These are phyloP conservation scores for Backusella macrospora DNA, from an alignment of 192 early-diverging fungal genomes.

Conservation along the genomic window DNA sequence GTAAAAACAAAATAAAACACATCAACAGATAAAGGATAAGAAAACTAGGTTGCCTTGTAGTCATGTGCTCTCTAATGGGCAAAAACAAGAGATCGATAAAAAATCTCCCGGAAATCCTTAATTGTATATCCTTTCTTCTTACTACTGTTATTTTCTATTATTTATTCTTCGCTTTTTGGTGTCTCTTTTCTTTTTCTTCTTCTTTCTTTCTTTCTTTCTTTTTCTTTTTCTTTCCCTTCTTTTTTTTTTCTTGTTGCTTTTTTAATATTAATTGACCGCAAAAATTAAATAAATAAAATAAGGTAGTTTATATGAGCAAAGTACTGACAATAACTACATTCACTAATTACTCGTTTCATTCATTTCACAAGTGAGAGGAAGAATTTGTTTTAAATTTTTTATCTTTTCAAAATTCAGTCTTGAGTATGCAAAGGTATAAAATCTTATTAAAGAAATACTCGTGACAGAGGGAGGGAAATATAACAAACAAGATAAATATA, in stretches of 20 bases:
- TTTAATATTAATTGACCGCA: background rate
- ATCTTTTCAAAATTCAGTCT: background rate
- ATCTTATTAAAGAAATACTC: background rate
- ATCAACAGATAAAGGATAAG: background rate
- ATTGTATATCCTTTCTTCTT: slow-evolving; percentile 12
- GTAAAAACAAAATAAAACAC: slow-evolving; percentile 1
- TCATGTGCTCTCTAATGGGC: background rate
- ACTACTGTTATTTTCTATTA: background rate
- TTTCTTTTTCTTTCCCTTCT: background rate
- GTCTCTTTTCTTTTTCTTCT: background rate
- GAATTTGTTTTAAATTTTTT: background rate
- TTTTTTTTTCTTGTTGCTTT: background rate
- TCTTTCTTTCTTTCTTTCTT: background rate
- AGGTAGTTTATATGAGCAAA: background rate
- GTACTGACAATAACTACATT: background rate
- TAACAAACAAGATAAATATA: too few relatives aligned
- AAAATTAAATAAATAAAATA: background rate
- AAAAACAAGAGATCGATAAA: background rate
- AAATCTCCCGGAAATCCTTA: slow-evolving; percentile 12
- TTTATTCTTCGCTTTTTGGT: slow-evolving; percentile 5
- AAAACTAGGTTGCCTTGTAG: background rate
- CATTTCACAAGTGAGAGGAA: background rate
- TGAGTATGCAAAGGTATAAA: background rate
- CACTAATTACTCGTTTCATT: background rate
- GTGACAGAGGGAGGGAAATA: too few relatives aligned